Percentiles rank a stretch among this genome's conserved stretches.
These are phyloP conservation scores for Punica granatum DNA, from an alignment of 345 rosid genomes.

Conservation along the genomic window DNA sequence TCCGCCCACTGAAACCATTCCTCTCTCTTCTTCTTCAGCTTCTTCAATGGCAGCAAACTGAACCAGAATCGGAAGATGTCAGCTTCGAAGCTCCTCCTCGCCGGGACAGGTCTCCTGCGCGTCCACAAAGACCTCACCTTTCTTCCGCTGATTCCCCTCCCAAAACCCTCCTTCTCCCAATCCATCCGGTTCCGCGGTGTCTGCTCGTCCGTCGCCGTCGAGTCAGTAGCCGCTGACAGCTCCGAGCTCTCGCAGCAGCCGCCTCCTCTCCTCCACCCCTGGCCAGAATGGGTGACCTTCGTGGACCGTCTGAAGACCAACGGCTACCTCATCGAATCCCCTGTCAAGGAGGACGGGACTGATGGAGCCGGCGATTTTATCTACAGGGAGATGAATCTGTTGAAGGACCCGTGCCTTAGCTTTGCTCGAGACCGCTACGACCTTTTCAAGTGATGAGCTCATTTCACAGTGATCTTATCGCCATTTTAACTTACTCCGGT, in stretches of 20 bases:
- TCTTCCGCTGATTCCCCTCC: constrained; percentile 11
- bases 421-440: constrained; percentile 91
- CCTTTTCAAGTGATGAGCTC: constrained; percentile 42
- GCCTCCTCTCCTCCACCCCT: constrained; percentile 45
- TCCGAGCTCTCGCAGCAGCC: constrained; percentile 7
- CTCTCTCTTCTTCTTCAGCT: not conserved
- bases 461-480: too few relatives aligned
- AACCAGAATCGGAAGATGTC: constrained; percentile 28
- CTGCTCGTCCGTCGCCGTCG: constrained; percentile 21
- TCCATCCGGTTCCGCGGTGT: constrained; percentile 19
- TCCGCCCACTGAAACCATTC: not conserved
- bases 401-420: constrained; percentile 74
- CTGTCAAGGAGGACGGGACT: not conserved
- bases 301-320: constrained; percentile 60
- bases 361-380: not conserved
- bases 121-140: constrained; percentile 22
- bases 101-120: constrained; percentile 35
- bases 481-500: not conserved
- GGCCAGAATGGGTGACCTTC: constrained; percentile 86
- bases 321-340: constrained; percentile 42
- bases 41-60: constrained; percentile 4
- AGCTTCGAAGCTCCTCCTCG: constrained; percentile 28
- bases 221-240: constrained; percentile 4
- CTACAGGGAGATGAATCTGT: constrained; percentile 47
- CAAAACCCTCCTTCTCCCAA: constrained; percentile 15